Base-by-base conservation (phyloP, 768 basidiomycete species). In the Atractiella rhizophila region DNA sequence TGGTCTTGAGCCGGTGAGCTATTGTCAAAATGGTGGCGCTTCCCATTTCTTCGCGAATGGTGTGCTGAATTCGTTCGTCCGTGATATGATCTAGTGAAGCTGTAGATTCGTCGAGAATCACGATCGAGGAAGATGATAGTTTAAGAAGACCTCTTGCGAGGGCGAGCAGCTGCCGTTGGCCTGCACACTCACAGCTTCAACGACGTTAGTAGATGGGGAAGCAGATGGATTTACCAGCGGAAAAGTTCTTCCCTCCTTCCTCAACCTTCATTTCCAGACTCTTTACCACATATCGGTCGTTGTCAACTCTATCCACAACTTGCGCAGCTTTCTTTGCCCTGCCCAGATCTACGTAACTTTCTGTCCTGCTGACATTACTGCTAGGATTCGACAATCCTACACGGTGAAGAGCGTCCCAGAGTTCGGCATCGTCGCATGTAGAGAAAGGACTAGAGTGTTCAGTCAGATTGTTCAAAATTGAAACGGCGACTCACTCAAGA, bases 21-120 rank as follows among this genome's bases (percentile, higher is more conserved):
- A 83, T 81, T 8, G 77, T 80, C 28, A 85, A 68, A 16, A 83
- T 72, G 16, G 80, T 73, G 0, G 74, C 68, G 10, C 67, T 66
- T 1, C 64, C 56, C 39, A 83, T 68, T 55, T 78, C 75, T 51
- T 75, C 71, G 23, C 74, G 66, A 26, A 79, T 71, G 0, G 75
- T 78, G 28, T 60, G 60, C 56, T 79, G 77, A 40, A 81, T 74
- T 68, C 50, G 40, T 13, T 48, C 44, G 44, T 55, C 54, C 0
- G 50, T 50, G 2, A 38, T 46, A 21, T 45, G 43, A 30, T 55
- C 56, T 28, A 57, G 40, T 1, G 48, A 45, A 3, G 56, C 54
- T 2, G 54, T 54, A 29, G 50, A 48, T 44, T 55, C 54, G 39
- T 57, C 54, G 16, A 55, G 45, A 25, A 57, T 46, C 11, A 57